Evolutionary conservation across 225 moss, liverwort and hornwort genomes (phyloP).

Genomic region (Sphagnum tenellum): DNA sequence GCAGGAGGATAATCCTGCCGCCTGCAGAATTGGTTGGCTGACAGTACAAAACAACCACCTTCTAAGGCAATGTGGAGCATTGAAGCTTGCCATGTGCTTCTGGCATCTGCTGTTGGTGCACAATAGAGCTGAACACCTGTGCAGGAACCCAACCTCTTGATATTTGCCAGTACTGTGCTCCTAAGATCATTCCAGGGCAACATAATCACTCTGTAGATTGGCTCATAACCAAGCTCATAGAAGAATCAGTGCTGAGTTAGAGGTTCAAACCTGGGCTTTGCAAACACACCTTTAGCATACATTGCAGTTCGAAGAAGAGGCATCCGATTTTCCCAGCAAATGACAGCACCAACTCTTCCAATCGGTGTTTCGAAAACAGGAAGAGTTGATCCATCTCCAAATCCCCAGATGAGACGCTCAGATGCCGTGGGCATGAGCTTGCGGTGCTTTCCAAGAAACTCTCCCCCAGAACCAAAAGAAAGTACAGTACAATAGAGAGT

Average conservation of each 20-base stretch:
- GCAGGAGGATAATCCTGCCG: slow-evolving; percentile 57
- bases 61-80: slow-evolving; percentile 68
- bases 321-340: slow-evolving; percentile 88
- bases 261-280: too few relatives aligned
- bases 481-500: slow-evolving; percentile 56
- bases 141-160: not conserved
- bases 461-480: slow-evolving; percentile 43
- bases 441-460: slow-evolving; percentile 64
- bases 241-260: too few relatives aligned
- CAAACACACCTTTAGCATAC: slow-evolving; percentile 58
- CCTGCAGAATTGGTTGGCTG: slow-evolving; percentile 69
- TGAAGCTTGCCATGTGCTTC: slow-evolving; percentile 60
- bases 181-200: not conserved
- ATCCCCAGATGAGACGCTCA: slow-evolving; percentile 78
- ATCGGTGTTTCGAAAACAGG: slow-evolving; percentile 59
- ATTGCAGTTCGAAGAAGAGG: slow-evolving; percentile 72
- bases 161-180: not conserved
- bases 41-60: slow-evolving; percentile 76
- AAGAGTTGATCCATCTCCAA: slow-evolving; percentile 73
- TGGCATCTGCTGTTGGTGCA: slow-evolving; percentile 61
- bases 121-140: slow-evolving; percentile 58
- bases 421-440: slow-evolving; percentile 69
- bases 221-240: too few relatives aligned
- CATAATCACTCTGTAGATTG: not conserved
- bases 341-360: slow-evolving; percentile 63